phyloP scores from a whole-genome alignment of 1,284 basidiomycete genomes.

The Ganoderma sinense region DNA sequence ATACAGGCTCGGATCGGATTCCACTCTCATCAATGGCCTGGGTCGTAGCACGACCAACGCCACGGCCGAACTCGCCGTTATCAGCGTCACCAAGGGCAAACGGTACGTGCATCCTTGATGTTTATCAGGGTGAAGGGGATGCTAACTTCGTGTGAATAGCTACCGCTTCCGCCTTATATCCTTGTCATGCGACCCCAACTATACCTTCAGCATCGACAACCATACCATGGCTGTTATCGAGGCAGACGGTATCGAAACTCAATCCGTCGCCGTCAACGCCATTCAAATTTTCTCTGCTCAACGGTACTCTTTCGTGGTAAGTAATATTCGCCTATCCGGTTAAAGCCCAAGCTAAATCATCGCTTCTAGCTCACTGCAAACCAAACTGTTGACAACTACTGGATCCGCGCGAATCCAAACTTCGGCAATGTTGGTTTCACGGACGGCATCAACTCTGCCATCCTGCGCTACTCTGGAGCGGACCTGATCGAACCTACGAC shows the following conservation, averaged over 20 bases:
- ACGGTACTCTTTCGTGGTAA: conserved; percentile 41
- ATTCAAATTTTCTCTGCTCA: conserved; percentile 47
- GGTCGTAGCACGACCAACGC: conserved; percentile 41
- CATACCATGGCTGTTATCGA: conserved; percentile 47
- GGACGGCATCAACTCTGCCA: conserved; percentile 47
- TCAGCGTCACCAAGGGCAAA: conserved; percentile 42
- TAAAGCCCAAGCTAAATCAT: not conserved
- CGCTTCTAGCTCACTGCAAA: conserved; percentile 23
- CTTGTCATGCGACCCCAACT: conserved; percentile 46
- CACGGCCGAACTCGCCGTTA: conserved; percentile 39
- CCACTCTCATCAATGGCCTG: conserved; percentile 60
- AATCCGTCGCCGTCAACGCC: conserved; percentile 43
- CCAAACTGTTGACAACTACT: conserved; percentile 28
- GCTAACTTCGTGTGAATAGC: conserved; percentile 12
- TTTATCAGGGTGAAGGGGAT: not conserved
- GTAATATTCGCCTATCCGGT: not conserved
- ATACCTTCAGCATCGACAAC: conserved; percentile 43
- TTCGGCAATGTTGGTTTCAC: conserved; percentile 39
- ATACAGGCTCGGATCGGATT: conserved; percentile 23
- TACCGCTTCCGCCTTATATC: conserved; percentile 57
- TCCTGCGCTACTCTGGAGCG: conserved; percentile 45
- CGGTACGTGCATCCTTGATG: conserved; percentile 38
- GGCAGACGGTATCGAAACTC: conserved; percentile 40
- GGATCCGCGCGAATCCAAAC: conserved; percentile 39
- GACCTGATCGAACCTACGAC: conserved; percentile 50